Evolutionary conservation across 164 flowering plant species (phyloP).

Genomic region (Vitis vinifera): DNA sequence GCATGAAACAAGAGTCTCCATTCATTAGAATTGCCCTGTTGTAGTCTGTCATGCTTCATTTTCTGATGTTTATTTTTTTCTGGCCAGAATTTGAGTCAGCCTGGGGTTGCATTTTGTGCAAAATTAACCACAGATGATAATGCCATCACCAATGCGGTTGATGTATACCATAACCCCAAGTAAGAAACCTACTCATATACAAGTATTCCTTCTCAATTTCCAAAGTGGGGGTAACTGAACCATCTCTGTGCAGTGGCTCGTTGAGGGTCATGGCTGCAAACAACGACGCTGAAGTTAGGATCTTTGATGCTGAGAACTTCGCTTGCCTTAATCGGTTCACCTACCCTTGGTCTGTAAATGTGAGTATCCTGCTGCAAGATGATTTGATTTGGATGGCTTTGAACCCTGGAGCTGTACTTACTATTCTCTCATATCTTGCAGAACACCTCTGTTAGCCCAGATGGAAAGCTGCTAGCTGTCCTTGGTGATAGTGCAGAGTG

Average conservation of each 20-base stretch:
- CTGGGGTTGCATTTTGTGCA: conserved; percentile 77
- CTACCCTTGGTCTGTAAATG: conserved; percentile 89
- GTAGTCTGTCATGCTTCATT: not conserved
- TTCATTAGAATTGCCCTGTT: not conserved
- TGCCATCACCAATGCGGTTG: conserved; percentile 90
- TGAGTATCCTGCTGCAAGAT: conserved; percentile 30
- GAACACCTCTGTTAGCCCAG: conserved; percentile 83
- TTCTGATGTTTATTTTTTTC: not conserved
- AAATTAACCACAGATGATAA: conserved; percentile 66
- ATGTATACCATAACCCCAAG: conserved; percentile 50
- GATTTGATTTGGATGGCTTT: not conserved
- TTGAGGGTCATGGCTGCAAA: conserved; percentile 68
- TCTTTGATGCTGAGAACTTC: conserved; percentile 65
- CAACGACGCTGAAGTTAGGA: conserved; percentile 75
- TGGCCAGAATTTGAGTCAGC: conserved; percentile 54
- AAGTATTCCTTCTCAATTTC: too few relatives aligned
- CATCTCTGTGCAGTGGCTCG: conserved; percentile 55
- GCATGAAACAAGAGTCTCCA: not conserved
- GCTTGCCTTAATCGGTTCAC: conserved; percentile 42
- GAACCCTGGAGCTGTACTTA: too few relatives aligned
- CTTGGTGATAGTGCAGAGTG: conserved; percentile 86
- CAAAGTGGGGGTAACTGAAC: not conserved
- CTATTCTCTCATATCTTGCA: conserved; percentile 19
- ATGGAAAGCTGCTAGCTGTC: conserved; percentile 77
- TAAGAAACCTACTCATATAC: conserved; percentile 17